Evolutionary conservation across 257 asterid species (phyloP), one percentile per base, ranked within the genome.

Genomic region (Solanum medicagineum): DNA sequence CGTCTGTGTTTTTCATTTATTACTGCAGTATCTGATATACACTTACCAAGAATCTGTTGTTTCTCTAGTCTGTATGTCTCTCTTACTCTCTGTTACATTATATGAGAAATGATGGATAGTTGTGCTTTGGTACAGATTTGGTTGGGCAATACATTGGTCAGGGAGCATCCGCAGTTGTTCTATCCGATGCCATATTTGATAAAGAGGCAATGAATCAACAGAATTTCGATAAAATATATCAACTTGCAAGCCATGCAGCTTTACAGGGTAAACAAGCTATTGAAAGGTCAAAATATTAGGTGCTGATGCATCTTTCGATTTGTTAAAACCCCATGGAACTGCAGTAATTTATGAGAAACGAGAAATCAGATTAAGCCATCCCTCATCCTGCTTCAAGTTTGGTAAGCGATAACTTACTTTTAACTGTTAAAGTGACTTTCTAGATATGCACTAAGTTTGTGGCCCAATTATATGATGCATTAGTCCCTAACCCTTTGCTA

Each of bases 131-230:
- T 83, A 77, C 94, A 94, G 98, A 94, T 89, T 84, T 93, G 49
- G 73, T 93, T 8, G 91, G 85, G 19, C 86, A 88, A 29, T 95
- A 94, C 88, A 90, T 95, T 84, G 80, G 87, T 81, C 86, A 87
- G 40, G 98, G 98, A 86, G 98, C 98, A 81, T 84, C 96, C 20
- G 85, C 96, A 17, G 96, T 95, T 87, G 94, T 95, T 88, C 81
- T 95, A 85, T 94, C 98, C 4, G 98, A 95, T 88, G 98, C 98
- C 87, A 94, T 95, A 93, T 95, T 95, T 77, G 91, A 91, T 45
- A 91, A 89, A 84, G 83, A 85, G 75, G 96, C 97, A 29, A 91
- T 95, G 91, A 86, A 20, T 59, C 88, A 86, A 77, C 85, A 22
- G 68, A 57, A 91, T 81, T 92, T 93, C 53, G 89, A 85, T 84